Base-by-base conservation (phyloP, 108 stramenopile species). In the Chaetoceros tenuissimus region DNA sequence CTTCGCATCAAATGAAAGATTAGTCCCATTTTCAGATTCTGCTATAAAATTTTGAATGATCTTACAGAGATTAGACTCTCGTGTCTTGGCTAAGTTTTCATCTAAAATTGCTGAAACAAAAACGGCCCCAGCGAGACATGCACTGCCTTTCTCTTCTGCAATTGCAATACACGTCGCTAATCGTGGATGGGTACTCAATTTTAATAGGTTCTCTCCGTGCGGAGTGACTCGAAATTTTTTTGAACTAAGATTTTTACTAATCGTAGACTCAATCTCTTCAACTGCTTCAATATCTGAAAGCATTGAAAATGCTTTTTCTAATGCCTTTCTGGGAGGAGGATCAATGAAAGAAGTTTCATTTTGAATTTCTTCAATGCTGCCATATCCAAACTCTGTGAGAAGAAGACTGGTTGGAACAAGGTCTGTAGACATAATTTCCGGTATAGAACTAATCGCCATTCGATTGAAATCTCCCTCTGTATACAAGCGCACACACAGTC, bases 131-230 rank as follows among this genome's bases (percentile, higher is more conserved):
- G 60, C 74, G 25, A 78, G 55, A n/a, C 25, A 8, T 1, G 49
- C 28, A n/a, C 31, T 45, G 28, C 48, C 46, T 18, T 52, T 66
- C 3, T 43, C n/a, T n/a, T n/a, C 21, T 23, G 79, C 66, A 49
- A 51, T 34, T 34, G 65, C 64, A 30, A 84, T 75, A 53, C 60
- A 29, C 10, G 71, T 75, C 16, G 92, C 86, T 51, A 88, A 64
- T 28, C 89, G 83, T 31, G 89, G 89, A 66, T 91, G 87, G 25
- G 86, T 69, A 18, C 87, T 78, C 48, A 89, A 60, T 31, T 75
- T 67, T 2, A 70, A 75, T 57, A 94, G 71, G 0, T 43, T 22
- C 21, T 55, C 49, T 2, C 92, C 92, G 8, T 66, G 76, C 29
- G 67, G 48, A n/a, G 84, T 82, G 3, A 82, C 57, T n/a, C 53